Evolutionary conservation across 768 basidiomycete genomes (phyloP), one percentile per base, ranked within the genome.

Genomic region (Mrakia gelida): DNA sequence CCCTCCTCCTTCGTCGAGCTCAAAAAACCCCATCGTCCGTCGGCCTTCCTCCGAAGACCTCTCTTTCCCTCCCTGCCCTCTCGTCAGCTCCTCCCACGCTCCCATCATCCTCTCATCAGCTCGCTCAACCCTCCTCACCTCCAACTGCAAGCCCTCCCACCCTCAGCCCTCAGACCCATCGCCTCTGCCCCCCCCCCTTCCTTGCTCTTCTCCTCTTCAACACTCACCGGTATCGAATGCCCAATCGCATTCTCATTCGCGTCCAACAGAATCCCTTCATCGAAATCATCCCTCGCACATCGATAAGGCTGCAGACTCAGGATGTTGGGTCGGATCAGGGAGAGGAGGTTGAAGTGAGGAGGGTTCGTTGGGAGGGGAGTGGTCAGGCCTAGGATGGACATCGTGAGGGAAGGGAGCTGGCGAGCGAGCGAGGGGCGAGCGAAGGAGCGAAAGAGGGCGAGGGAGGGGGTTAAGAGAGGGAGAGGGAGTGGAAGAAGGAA

Each of bases 171-270:
- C 59, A 3, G 0, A 13, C n/a, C 23, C 26, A n/a, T n/a, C 34
- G 23, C 15, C 34, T n/a, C 41, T 2, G 0, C 34, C 23, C 3
- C 34, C 41, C 41, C 23, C 67, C 67, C 26, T 13, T n/a, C 67
- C 38, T 26, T 43, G 41, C 7, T 21, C 8, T 7, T 23, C 38
- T n/a, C 13, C 28, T 16, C 63, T 28, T 65, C 23, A 26, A 61
- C 9, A 73, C 78, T 68, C 41, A 79, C 78, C 18, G 87, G 85
- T 54, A 98, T 91, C 2, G 92, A 91, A 82, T 93, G 92, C 0
- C 97, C 96, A 52, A 95, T 87, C 0, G 96, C 89, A 83, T 99
- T 98, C 86, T 99, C 97, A 85, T 99, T 99, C 21, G 97, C 97
- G 81, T 99, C 97, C 30, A 99, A 89, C 38, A 99, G 89, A 81